Evolutionary conservation across 768 basidiomycete species (phyloP), one percentile per base, ranked within the genome.

Genomic region (Terana coerulea): DNA sequence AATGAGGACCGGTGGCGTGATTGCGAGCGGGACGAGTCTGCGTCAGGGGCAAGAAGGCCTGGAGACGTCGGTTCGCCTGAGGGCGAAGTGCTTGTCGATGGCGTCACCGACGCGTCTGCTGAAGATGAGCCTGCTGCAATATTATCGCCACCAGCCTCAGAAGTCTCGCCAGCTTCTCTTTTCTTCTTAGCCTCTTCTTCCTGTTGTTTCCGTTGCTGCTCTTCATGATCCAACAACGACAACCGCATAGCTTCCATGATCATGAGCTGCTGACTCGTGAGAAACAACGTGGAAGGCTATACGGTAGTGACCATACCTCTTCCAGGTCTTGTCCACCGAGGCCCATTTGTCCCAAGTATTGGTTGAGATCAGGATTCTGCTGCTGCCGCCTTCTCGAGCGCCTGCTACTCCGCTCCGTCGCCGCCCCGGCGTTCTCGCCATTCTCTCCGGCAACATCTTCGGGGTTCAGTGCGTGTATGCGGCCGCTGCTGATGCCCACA

Each of bases 231-330:
- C 42, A 97, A 66, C 58, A 98, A 74, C 24, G 93, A 97, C 51
- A 97, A 72, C 49, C 95, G 83, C 94, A 99, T 98, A 4, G 97
- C 97, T 71, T 98, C 97, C 91, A 95, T 95, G 49, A 99, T 75
- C 95, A 98, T 98, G 37, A 99, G 71, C 92, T 99, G 56, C 34
- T 58, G 33, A 10, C 26, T 19, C 11, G 29, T n/a, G n/a, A 9
- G 31, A 31, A 30, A 19, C 3, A 25, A 29, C 15, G 41, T 31
- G 15, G 26, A 17, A 1, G 14, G 5, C 21, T 6, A 39, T 15
- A 40, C 24, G 17, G 25, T 15, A 33, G 9, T 21, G 5, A 39
- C 66, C 80, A 63, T 61, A 92, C 93, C 78, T 95, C 94, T 75
- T 95, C 94, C 49, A 95, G 68, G 70, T 95, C 94, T 67, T 88